Percentiles rank a stretch among this genome's conserved stretches.
phyloP scores from a whole-genome alignment of 2,329 filamentous ascomycete genomes.

The Teratosphaeria zuluensis region DNA sequence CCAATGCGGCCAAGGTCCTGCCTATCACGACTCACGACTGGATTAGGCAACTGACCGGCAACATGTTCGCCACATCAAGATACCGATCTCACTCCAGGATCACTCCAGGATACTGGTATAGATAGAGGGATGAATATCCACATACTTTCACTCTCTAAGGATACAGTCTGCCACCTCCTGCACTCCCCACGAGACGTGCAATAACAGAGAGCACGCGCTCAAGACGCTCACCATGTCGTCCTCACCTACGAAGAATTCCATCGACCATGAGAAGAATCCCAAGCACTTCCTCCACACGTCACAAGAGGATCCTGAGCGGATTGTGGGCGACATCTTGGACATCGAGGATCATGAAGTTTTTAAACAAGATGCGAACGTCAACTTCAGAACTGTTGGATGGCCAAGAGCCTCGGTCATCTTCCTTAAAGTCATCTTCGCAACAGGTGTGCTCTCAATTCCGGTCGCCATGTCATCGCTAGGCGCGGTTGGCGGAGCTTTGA shows the following conservation, averaged over 20 bases:
- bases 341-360: slow-evolving; percentile 41
- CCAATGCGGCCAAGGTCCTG: background rate
- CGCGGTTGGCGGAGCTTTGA: slow-evolving; percentile 39
- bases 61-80: background rate
- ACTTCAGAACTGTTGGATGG: slow-evolving; percentile 48
- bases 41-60: background rate
- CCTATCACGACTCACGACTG: background rate
- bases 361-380: slow-evolving; percentile 38
- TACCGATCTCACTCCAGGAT: background rate
- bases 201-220: background rate
- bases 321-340: slow-evolving; percentile 14
- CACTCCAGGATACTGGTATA: background rate
- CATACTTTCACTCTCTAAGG: background rate
- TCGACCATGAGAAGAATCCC: background rate
- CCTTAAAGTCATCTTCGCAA: slow-evolving; percentile 43
- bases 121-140: background rate
- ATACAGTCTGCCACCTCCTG: background rate
- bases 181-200: background rate
- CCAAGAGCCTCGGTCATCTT: slow-evolving; percentile 44
- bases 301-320: slow-evolving; percentile 11
- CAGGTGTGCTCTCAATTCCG: slow-evolving; percentile 42
- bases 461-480: slow-evolving; percentile 39
- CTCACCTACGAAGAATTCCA: background rate
- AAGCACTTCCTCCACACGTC: slow-evolving; percentile 1
- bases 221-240: background rate